Evolutionary conservation across 345 rosid genomes (phyloP).

Genomic region (Gossypium anomalum): DNA sequence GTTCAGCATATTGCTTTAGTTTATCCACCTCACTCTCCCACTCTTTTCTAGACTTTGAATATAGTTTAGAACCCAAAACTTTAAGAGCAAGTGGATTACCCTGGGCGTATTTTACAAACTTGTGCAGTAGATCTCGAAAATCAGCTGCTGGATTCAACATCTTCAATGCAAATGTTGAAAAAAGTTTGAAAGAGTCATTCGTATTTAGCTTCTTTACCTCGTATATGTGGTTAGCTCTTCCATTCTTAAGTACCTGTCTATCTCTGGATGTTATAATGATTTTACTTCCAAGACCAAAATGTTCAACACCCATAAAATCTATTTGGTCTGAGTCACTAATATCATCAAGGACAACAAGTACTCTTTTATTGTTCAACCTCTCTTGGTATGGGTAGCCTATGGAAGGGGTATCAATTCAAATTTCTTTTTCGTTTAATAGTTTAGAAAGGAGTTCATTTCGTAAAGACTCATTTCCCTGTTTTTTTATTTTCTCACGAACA

Average conservation of each 20-base stretch:
- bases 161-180: constrained; percentile 6
- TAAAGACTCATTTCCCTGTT: neutral
- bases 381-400: neutral
- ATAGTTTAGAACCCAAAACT: neutral
- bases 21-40: constrained; percentile 7
- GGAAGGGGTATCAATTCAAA: neutral
- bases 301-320: neutral
- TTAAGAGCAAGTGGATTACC: neutral
- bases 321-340: neutral
- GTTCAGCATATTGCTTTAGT: neutral
- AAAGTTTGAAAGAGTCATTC: neutral
- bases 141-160: neutral
- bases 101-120: neutral
- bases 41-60: neutral
- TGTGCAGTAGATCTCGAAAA: neutral
- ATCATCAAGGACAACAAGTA: neutral
- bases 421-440: neutral
- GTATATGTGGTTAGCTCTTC: neutral
- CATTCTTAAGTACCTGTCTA: neutral
- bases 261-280: constrained; percentile 1
- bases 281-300: neutral
- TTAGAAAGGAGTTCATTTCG: neutral
- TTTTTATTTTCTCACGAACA: neutral
- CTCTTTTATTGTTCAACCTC: neutral
- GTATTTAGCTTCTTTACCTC: neutral